Evolutionary conservation across 2,329 filamentous ascomycete genomes (phyloP).

Genomic region (Colletotrichum lupini): DNA sequence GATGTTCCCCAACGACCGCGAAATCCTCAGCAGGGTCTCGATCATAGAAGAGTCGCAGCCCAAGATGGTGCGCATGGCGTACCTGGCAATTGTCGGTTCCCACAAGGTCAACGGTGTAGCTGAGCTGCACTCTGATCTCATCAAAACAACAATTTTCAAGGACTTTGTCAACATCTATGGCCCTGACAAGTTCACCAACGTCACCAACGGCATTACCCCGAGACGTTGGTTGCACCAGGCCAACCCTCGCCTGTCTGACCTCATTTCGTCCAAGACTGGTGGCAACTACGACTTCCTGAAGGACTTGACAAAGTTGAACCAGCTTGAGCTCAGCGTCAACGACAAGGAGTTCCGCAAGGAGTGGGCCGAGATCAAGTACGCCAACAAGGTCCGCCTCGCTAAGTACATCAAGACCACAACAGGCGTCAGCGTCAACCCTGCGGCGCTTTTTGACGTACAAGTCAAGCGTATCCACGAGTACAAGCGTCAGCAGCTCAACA

Average conservation of each 20-base stretch:
- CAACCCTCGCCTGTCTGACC: conserved; percentile 89
- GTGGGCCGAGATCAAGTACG: conserved; percentile 96
- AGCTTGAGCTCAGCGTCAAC: conserved; percentile 84
- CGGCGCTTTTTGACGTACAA: conserved; percentile 93
- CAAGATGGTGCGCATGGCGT: conserved; percentile 99
- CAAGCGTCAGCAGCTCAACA: conserved; percentile 98
- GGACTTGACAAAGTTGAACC: conserved; percentile 86
- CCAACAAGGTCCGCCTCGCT: conserved; percentile 93
- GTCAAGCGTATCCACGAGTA: conserved; percentile 99
- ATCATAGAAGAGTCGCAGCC: conserved; percentile 97
- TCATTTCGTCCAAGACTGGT: conserved; percentile 91
- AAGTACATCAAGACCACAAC: conserved; percentile 89
- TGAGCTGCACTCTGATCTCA: conserved; percentile 95
- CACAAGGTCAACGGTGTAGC: conserved; percentile 99
- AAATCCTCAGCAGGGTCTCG: conserved; percentile 87
- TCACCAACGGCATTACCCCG: conserved; percentile 97
- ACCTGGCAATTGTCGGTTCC: conserved; percentile 92
- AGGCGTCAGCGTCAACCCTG: conserved; percentile 85
- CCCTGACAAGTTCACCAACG: conserved; percentile 97
- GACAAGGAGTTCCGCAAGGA: conserved; percentile 93
- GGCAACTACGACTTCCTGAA: conserved; percentile 88
- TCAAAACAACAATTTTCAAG: conserved; percentile 99
- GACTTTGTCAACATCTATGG: conserved; percentile 97
- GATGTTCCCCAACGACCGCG: conserved; percentile 88
- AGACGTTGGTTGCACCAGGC: conserved; percentile 97